phyloP scores from a whole-genome alignment of 768 basidiomycete genomes.

The Boletus patriciae region DNA sequence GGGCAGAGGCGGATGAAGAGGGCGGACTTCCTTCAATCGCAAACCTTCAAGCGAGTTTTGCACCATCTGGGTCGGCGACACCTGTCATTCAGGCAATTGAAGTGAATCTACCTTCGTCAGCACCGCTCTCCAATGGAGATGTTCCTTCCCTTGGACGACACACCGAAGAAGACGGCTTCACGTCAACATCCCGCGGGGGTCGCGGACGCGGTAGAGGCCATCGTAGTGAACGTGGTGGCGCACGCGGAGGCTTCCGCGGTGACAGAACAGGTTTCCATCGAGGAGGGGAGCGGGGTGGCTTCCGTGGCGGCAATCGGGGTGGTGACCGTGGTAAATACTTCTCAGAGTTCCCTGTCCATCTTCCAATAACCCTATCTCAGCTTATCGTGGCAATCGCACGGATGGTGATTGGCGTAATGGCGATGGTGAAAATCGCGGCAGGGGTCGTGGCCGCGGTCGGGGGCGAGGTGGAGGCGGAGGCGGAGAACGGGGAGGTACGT shows the following conservation, averaged over 20 bases:
- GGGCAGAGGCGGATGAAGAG: slow-evolving; percentile 78
- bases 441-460: slow-evolving; percentile 46
- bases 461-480: slow-evolving; percentile 41
- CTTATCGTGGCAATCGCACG: slow-evolving; percentile 19
- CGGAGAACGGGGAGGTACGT: slow-evolving; percentile 43
- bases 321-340: slow-evolving; percentile 24
- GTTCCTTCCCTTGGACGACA: slow-evolving; percentile 23
- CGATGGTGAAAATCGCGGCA: slow-evolving; percentile 41
- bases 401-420: slow-evolving; percentile 52
- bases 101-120: slow-evolving; percentile 29
- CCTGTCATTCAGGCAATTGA: slow-evolving; percentile 44
- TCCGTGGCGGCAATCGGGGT: slow-evolving; percentile 36
- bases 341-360: neutral
- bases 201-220: slow-evolving; percentile 47
- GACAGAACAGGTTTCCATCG: slow-evolving; percentile 36
- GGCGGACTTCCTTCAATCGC: slow-evolving; percentile 76
- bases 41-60: slow-evolving; percentile 73
- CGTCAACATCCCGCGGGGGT: slow-evolving; percentile 43
- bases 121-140: slow-evolving; percentile 21
- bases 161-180: slow-evolving; percentile 65
- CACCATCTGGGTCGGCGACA: slow-evolving; percentile 69
- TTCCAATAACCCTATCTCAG: slow-evolving; percentile 5
- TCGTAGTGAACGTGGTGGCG: slow-evolving; percentile 43
- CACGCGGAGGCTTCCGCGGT: slow-evolving; percentile 45
- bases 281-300: slow-evolving; percentile 36